These are phyloP conservation scores for Trametes sp. DNA, from an alignment of 1,284 basidiomycete species.

Conservation along the genomic window DNA sequence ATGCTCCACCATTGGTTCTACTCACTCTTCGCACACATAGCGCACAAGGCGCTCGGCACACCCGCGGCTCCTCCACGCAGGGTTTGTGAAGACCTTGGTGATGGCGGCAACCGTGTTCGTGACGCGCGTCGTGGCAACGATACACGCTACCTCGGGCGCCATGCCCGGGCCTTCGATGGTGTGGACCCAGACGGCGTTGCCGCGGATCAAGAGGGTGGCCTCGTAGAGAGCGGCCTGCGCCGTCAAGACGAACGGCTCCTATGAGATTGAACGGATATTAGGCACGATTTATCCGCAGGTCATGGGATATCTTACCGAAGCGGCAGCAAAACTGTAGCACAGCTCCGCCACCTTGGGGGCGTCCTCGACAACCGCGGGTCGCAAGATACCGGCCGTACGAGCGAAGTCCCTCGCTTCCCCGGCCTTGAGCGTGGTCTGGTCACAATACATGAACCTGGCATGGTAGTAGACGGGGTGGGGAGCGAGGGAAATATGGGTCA, in stretches of 20 bases:
- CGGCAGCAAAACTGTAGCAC: conserved; percentile 62
- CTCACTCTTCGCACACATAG: conserved; percentile 58
- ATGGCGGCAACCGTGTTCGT: conserved; percentile 61
- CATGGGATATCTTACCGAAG: conserved; percentile 61
- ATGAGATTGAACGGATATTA: conserved; percentile 4
- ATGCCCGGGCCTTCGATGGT: conserved; percentile 43
- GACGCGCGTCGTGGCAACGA: conserved; percentile 69
- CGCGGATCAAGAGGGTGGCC: conserved; percentile 56
- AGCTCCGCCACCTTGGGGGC: conserved; percentile 51
- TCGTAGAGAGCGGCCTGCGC: conserved; percentile 53
- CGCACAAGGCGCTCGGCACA: conserved; percentile 66
- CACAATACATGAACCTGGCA: conserved; percentile 66
- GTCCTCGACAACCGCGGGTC: conserved; percentile 55
- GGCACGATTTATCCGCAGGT: not conserved
- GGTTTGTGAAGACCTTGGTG: conserved; percentile 70
- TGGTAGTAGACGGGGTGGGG: conserved; percentile 62
- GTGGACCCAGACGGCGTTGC: conserved; percentile 68
- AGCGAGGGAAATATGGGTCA: conserved; percentile 49
- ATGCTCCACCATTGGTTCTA: too few species aligned
- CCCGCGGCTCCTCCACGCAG: conserved; percentile 54
- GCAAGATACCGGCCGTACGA: conserved; percentile 46
- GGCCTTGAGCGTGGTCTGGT: conserved; percentile 48
- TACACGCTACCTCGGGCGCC: conserved; percentile 58
- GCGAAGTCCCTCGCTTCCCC: conserved; percentile 34
- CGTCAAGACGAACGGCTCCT: conserved; percentile 64